A percentile compares a stretch with the other conserved stretches of the same genome.
phyloP scores from a whole-genome alignment of 495 filamentous ascomycete genomes.

The Chaetomium cochliodes region DNA sequence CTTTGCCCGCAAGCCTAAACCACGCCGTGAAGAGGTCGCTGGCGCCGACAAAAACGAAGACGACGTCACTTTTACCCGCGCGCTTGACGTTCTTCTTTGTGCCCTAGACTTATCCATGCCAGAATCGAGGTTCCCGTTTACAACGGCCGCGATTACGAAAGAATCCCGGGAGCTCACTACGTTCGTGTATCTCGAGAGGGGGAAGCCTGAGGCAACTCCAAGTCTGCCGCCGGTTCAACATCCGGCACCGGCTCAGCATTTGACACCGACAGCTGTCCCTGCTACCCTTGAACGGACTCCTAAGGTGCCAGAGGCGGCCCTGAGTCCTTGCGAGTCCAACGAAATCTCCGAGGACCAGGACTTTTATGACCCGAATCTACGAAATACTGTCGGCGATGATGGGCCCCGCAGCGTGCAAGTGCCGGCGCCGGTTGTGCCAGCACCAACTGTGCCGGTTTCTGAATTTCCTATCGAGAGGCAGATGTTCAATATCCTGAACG shows the following conservation, averaged over 20 bases:
- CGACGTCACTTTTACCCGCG: slow-evolving; percentile 27
- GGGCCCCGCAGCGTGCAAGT: not conserved
- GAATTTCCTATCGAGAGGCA: slow-evolving; percentile 37
- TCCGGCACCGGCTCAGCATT: not conserved
- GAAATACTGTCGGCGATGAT: not conserved
- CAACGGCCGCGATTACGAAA: slow-evolving; percentile 13
- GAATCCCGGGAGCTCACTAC: slow-evolving; percentile 20
- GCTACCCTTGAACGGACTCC: not conserved
- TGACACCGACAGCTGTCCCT: not conserved
- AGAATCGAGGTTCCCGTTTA: slow-evolving; percentile 30
- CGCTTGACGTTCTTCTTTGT: slow-evolving; percentile 27
- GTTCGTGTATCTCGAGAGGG: slow-evolving; percentile 29
- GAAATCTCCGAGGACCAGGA: slow-evolving; percentile 33
- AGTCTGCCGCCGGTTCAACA: slow-evolving; percentile 2
- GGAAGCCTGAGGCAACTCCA: slow-evolving; percentile 21
- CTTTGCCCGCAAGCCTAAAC: slow-evolving; percentile 29
- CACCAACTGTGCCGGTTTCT: slow-evolving; percentile 11
- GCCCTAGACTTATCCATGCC: slow-evolving; percentile 28
- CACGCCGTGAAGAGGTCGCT: slow-evolving; percentile 29
- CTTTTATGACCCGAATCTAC: slow-evolving; percentile 27
- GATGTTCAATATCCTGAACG: slow-evolving; percentile 45
- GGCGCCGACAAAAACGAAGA: slow-evolving; percentile 22
- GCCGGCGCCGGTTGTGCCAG: not conserved
- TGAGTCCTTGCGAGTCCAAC: slow-evolving; percentile 27
- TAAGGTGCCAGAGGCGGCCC: not conserved